Base-by-base conservation (phyloP, 495 filamentous ascomycete species). In the Cercophora scortea region DNA sequence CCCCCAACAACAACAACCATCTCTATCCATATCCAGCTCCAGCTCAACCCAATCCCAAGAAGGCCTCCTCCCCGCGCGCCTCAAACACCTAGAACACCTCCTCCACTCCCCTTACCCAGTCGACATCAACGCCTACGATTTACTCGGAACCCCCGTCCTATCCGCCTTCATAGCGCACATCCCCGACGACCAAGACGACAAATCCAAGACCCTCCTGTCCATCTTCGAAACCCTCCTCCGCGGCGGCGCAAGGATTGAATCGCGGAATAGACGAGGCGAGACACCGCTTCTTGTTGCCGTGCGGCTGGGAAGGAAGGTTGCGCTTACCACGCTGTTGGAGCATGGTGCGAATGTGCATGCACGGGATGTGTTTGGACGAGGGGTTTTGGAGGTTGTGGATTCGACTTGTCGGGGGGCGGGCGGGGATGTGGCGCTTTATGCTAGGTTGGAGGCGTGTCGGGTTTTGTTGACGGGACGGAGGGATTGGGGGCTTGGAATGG, bases 251-350 rank as follows among this genome's bases (percentile, higher is more conserved):
- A 52, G 61, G 18, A 42, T 74, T 3, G 68, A 77, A 33, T 57
- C 57, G 42, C 69, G 74, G 1, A 77, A 77, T 48, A 57, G 72
- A 9, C 45, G 58, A 0, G 75, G 75, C 13, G 73, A 79, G 52
- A 79, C 72, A 1, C 60, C 73, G 6, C 61, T 77, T 34, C 65
- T 76, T 43, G 50, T 77, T 7, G 73, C 75, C 13, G 71, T 70
- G 6, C 55, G 70, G 7, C 53, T 71, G 8, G 72, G 74, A 15
- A 61, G 71, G 15, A 73, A 72, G 56, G 58, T 72, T 1, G 74
- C 75, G 9, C 50, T 75, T 4, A 67, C 63, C 16, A 64, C 66
- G 16, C 56, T 79, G 16, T 56, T 77, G 15, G 69, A 72, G 45
- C 44, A 61, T 9, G 69, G 72, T 0, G 72, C 72, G 6, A 74